phyloP scores from a whole-genome alignment of 192 early-diverging fungal species.

The Rhizoclosmatium globosum region DNA sequence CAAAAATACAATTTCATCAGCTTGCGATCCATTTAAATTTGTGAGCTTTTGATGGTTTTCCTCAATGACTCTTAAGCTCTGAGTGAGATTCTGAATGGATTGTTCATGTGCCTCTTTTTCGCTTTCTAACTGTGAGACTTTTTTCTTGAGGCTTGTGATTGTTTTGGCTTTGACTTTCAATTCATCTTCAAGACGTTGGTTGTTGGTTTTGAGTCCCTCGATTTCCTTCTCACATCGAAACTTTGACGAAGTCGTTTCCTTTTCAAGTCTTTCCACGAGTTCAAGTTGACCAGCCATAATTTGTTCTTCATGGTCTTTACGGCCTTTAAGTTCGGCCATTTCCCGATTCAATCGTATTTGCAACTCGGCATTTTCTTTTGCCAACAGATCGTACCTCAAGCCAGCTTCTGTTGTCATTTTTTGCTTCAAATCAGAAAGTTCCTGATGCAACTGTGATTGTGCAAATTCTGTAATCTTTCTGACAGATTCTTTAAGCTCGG shows the following conservation, averaged over 20 bases:
- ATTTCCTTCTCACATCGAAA: conserved; percentile 42
- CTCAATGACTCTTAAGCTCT: neutral
- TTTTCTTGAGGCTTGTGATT: conserved; percentile 33
- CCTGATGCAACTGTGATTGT: conserved; percentile 29
- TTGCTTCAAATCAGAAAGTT: conserved; percentile 36
- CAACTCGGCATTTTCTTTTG: conserved; percentile 38
- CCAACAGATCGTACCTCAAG: conserved; percentile 15
- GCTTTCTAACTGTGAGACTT: conserved; percentile 37
- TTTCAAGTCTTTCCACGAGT: conserved; percentile 43
- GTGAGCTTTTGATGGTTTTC: conserved; percentile 24
- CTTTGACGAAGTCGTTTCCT: conserved; percentile 35
- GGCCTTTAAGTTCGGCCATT: conserved; percentile 36
- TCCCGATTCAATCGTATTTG: conserved; percentile 29
- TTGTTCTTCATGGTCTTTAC: conserved; percentile 38
- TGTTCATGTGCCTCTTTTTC: conserved; percentile 36
- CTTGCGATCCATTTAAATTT: neutral
- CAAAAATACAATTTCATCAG: conserved; percentile 31
- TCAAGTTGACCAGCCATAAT: conserved; percentile 40
- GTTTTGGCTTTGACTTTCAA: conserved; percentile 40
- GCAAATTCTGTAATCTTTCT: conserved; percentile 29
- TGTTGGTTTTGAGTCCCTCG: conserved; percentile 5
- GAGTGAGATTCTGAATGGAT: conserved; percentile 7
- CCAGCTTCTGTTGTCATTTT: conserved; percentile 29
- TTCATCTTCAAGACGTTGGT: conserved; percentile 35
- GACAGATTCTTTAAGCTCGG: conserved; percentile 34